Conservation (phyloP, 2,329 filamentous ascomycete genomes). For the Hymenoscyphus fructigenus region DNA sequence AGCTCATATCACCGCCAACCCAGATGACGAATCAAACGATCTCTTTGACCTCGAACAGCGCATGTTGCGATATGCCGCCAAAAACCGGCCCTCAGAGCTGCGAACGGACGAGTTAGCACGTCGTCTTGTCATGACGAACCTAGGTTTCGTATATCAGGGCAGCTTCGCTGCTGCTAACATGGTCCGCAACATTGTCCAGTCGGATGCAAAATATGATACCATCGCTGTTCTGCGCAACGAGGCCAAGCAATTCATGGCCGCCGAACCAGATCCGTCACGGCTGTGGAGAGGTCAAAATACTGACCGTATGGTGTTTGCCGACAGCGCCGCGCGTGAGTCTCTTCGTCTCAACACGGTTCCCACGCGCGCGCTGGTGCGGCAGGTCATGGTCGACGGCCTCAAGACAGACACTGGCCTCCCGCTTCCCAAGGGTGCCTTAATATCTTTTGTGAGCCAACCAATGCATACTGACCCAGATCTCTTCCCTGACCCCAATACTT, state of each 20-base stretch:
- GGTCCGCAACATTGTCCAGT: constrained; percentile 39
- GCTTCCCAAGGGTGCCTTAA: constrained; percentile 36
- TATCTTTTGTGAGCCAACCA: constrained; percentile 29
- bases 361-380: constrained; percentile 24
- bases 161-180: constrained; percentile 41
- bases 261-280: constrained; percentile 18
- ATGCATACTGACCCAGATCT: constrained; percentile 14
- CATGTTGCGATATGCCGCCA: constrained; percentile 43
- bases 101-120: constrained; percentile 11
- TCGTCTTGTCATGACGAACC: constrained; percentile 24
- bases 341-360: constrained; percentile 37
- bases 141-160: constrained; percentile 37
- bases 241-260: constrained; percentile 32
- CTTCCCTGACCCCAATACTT: constrained; percentile 15
- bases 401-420: constrained; percentile 44
- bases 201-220: constrained; percentile 43
- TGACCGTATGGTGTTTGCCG: constrained; percentile 39
- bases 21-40: constrained; percentile 30
- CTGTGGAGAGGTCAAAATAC: constrained; percentile 42
- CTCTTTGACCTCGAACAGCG: constrained; percentile 41
- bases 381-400: constrained; percentile 29
- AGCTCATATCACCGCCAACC: constrained; percentile 27
- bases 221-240: constrained; percentile 42
- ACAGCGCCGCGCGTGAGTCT: constrained; percentile 45
- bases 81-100: constrained; percentile 40